A percentile compares a stretch with the other conserved stretches of the same genome.
Conservation (phyloP, 2,329 filamentous ascomycete genomes). For the Penicillium sclerotiorum region DNA sequence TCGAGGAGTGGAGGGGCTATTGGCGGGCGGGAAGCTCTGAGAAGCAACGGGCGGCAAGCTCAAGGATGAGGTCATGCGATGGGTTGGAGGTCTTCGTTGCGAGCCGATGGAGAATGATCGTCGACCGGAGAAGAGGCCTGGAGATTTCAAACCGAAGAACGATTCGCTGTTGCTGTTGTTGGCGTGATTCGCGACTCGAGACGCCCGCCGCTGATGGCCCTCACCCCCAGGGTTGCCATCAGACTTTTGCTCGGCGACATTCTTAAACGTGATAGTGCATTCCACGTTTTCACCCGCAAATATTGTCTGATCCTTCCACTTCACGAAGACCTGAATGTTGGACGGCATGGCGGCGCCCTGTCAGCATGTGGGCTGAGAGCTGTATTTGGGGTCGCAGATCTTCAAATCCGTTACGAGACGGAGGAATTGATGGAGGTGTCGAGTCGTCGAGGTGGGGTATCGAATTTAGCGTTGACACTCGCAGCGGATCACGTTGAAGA, state of each 20-base stretch:
- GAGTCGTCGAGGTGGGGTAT: constrained; percentile 7
- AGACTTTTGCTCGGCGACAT: constrained; percentile 60
- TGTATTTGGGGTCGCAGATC: constrained; percentile 13
- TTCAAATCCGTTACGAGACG: background rate
- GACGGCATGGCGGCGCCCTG: constrained; percentile 50
- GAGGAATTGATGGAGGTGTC: constrained; percentile 3
- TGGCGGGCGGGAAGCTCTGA: constrained; percentile 44
- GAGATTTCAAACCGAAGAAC: constrained; percentile 43
- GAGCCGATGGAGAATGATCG: constrained; percentile 40
- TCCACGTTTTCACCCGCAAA: constrained; percentile 96
- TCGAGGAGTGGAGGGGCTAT: constrained; percentile 34
- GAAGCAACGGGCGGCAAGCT: constrained; percentile 42
- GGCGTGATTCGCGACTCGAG: constrained; percentile 37
- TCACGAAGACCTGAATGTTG: constrained; percentile 93
- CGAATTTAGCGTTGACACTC: constrained; percentile 21
- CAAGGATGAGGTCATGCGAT: constrained; percentile 44
- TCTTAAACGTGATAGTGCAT: constrained; percentile 96
- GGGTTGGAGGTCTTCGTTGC: constrained; percentile 34
- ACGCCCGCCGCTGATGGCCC: constrained; percentile 39
- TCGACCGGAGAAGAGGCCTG: constrained; percentile 40
- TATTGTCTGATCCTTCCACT: constrained; percentile 90
- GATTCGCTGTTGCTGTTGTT: constrained; percentile 38
- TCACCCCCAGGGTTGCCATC: constrained; percentile 33
- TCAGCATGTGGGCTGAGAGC: constrained; percentile 35
- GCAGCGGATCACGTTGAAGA: constrained; percentile 31